Evolutionary conservation across 176 grass and related monocot genomes (phyloP), one percentile per base, ranked within the genome.

Genomic region (Avena atlantica): DNA sequence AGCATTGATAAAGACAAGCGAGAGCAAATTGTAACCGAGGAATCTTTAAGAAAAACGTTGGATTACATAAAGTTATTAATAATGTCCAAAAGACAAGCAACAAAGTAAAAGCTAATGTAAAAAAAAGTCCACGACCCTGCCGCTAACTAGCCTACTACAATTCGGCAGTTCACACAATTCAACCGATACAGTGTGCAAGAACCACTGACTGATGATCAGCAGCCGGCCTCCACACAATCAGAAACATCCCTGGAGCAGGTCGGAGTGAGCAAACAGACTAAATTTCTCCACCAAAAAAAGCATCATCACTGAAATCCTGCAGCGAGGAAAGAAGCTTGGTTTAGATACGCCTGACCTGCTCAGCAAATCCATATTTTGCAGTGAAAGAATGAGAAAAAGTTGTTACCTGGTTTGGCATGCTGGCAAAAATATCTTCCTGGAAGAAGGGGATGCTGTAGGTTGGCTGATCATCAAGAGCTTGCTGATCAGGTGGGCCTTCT

Each of bases 331-430:
- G 15, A 64, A 80, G 3, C 51, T 25, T 7, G 0, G 55, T 40
- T 74, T 74, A 74, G 57, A 47, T 17, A 44, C 50, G 56, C 7
- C 12, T 73, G 17, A 42, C 12, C 16, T 45, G 16, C 15, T 47
- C 15, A 74, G 9, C 29, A 45, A 47, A 20, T 7, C 17, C 2
- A 19, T 36, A 74, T 29, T 76, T 19, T 50, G 25, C 15, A 6
- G 10, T 47, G 19, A 59, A 36, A 37, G 8, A 61, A 49, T 19
- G 3, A 29, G 11, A 64, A 84, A 61, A 23, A 4, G 25, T 77
- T 76, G 70, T 87, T 87, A 92, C 70, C 4, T 83, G 13, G 14
- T 87, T 78, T 57, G 72, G 3, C 70, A 70, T 37, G 14, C 8
- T n/a, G 2, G 23, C 23, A 1, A 87, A 14, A 78, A 84, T 25